Base-by-base conservation (phyloP, 371 early-diverging fungal species). In the Smittium culicis region DNA sequence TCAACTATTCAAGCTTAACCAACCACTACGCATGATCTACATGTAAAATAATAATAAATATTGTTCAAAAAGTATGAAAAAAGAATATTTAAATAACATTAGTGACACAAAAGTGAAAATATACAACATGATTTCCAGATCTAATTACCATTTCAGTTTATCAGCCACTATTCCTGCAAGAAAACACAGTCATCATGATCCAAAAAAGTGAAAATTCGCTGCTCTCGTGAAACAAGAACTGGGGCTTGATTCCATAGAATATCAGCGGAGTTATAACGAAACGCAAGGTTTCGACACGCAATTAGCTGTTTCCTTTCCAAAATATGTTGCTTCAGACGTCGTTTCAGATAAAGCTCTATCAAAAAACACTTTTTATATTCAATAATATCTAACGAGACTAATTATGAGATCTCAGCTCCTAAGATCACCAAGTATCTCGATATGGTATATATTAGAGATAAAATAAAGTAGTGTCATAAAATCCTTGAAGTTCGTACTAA, bases 21-120 rank as follows among this genome's bases (percentile, higher is more conserved):
- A 70, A 71, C 32, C 58, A 69, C 30, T 73, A 66, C n/a, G 55
- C 70, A 1, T 64, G 71, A 56, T 72, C 68, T 35, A 69, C 74
- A 0, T 73, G 75, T 73, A 54, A 65, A 29, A 34, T 77, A 20
- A 70, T 79, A n/a, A 71, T 71, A 0, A 35, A 60, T 60, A 68
- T 68, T 1, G 34, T 75, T 0, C 67, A 57, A 16, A 69, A 77
- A 65, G 27, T 79, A 20, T 32, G 64, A 28, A 2, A 33, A 28
- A 66, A 75, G 2, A 27, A 31, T 1, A 3, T 35, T n/a, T 28
- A 55, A 1, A 62, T 28, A 3, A 56, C 34, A 3, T 2, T 69
- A 54, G 31, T 69, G 16, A 63, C 66, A 1, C 69, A 64, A 59
- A 27, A 59, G 32, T 25, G 60, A n/a, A 45, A 45, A 45, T 45